These are phyloP conservation scores for Hypoxylon sp. DNA, from an alignment of 2,329 filamentous ascomycete species.

Conservation along the genomic window DNA sequence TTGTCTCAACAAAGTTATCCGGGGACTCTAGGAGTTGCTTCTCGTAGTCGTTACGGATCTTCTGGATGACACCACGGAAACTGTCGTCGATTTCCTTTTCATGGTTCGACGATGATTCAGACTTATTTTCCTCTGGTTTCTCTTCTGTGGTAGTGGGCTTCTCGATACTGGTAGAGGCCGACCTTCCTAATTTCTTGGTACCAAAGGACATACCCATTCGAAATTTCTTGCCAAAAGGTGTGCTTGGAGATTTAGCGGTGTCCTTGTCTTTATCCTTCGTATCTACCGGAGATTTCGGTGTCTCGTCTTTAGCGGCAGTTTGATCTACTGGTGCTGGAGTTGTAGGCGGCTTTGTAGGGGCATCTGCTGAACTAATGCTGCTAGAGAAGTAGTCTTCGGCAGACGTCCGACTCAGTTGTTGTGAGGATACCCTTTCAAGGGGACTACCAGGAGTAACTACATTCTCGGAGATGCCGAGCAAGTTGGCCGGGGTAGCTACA, in stretches of 20 bases:
- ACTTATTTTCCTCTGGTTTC: slow-evolving; percentile 75
- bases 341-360: slow-evolving; percentile 62
- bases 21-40: slow-evolving; percentile 72
- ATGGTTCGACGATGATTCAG: slow-evolving; percentile 73
- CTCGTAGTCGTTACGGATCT: slow-evolving; percentile 80
- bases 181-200: slow-evolving; percentile 85
- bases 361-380: slow-evolving; percentile 65
- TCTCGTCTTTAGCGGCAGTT: slow-evolving; percentile 58
- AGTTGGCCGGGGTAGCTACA: slow-evolving; percentile 76
- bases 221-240: slow-evolving; percentile 62
- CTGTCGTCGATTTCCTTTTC: slow-evolving; percentile 83
- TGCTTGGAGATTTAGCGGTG: slow-evolving; percentile 70
- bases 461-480: slow-evolving; percentile 66
- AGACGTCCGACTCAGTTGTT: slow-evolving; percentile 72
- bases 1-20: slow-evolving; percentile 69
- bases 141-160: slow-evolving; percentile 83
- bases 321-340: slow-evolving; percentile 64
- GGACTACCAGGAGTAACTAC: slow-evolving; percentile 60
- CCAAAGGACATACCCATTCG: slow-evolving; percentile 71
- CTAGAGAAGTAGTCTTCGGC: slow-evolving; percentile 85
- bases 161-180: slow-evolving; percentile 74
- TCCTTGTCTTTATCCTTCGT: slow-evolving; percentile 68
- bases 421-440: slow-evolving; percentile 69
- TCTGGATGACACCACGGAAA: slow-evolving; percentile 79
- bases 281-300: slow-evolving; percentile 67